Evolutionary conservation across 2,329 filamentous ascomycete species (phyloP), one percentile per base, ranked within the genome.

Genomic region (Incumbomyces lentus): DNA sequence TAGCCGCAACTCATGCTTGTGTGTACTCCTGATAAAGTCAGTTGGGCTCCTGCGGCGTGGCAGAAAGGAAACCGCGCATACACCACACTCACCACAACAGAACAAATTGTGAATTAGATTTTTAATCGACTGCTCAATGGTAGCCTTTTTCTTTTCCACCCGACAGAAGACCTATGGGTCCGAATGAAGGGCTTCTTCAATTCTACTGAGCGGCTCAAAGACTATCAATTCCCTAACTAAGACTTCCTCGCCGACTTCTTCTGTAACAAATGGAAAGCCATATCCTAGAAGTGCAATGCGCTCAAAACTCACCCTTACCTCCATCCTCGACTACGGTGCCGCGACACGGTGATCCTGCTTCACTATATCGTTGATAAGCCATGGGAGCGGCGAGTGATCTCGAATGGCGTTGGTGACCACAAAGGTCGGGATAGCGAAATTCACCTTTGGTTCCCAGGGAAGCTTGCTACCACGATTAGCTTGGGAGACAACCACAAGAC

Each of bases 281-380:
- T 75, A 7, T 63, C 64, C 1, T 76, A 72, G 71, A 68, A 68
- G 42, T 71, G 65, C 39, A 76, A 76, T 52, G 73, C 72, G 2
- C 58, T 76, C 8, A 76, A 75, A 58, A 76, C 72, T 10, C 72
- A 70, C 66, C 60, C 68, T 30, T 74, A 75, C 55, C 73, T 71
- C 69, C 73, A 76, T 53, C 46, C 59, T 4, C 65, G 68, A 31
- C 67, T 75, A 17, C 76, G 73, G 73, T 59, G 62, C 3, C 72
- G 75, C 49, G 64, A 66, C 1, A 64, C 69, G 22, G 67, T 76
- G 3, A 61, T 67, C 0, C 67, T 68, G 6, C 48, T 75, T 41
- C 73, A 76, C 53, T 76, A 75, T 46, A 74, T 76, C 46, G 71
- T 75, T 6, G 72, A 76, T 52, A 76, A 76, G 60, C 74, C 73